A percentile compares a stretch with the other conserved stretches of the same genome.
Conservation (phyloP, 2,329 filamentous ascomycete genomes). For the Ustilaginoidea virens region DNA sequence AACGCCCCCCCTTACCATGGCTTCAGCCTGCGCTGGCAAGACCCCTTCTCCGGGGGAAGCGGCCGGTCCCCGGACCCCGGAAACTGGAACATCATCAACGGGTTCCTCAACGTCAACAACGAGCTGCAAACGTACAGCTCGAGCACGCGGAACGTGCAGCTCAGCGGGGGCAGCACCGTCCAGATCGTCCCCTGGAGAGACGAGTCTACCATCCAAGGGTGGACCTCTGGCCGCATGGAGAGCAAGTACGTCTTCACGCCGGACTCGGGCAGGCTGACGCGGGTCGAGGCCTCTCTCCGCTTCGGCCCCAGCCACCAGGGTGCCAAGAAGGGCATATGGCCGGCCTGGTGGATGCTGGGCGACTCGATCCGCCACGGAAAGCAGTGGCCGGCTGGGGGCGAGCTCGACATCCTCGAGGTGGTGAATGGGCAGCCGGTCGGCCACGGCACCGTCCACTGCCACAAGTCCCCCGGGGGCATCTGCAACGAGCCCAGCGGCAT, state of each 20-base stretch:
- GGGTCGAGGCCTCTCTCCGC: conserved; percentile 29
- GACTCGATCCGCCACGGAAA: conserved; percentile 30
- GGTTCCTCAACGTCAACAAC: conserved; percentile 31
- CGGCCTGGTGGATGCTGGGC: conserved; percentile 43
- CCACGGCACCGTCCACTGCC: conserved; percentile 38
- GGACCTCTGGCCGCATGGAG: conserved; percentile 42
- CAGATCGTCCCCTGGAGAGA: conserved; percentile 33
- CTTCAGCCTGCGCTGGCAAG: conserved; percentile 25
- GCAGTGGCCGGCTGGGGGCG: conserved; percentile 36
- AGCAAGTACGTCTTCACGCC: conserved; percentile 31
- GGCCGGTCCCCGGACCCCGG: conserved; percentile 17
- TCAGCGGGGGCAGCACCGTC: conserved; percentile 32
- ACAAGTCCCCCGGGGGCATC: conserved; percentile 24
- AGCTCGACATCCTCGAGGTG: conserved; percentile 43
- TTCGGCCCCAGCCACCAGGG: conserved; percentile 26
- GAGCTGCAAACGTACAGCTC: conserved; percentile 34
- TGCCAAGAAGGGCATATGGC: conserved; percentile 39
- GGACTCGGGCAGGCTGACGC: conserved; percentile 25
- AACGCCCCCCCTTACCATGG: conserved; percentile 23
- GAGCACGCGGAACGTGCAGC: conserved; percentile 30
- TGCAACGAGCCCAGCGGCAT: conserved; percentile 36
- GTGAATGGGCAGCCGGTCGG: conserved; percentile 31
- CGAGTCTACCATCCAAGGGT: conserved; percentile 18
- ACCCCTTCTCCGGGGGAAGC: conserved; percentile 23
- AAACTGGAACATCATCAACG: conserved; percentile 26